A percentile compares a stretch with the other conserved stretches of the same genome.
phyloP scores from a whole-genome alignment of 176 grass and related monocot genomes.

The Musa schizocarpa region DNA sequence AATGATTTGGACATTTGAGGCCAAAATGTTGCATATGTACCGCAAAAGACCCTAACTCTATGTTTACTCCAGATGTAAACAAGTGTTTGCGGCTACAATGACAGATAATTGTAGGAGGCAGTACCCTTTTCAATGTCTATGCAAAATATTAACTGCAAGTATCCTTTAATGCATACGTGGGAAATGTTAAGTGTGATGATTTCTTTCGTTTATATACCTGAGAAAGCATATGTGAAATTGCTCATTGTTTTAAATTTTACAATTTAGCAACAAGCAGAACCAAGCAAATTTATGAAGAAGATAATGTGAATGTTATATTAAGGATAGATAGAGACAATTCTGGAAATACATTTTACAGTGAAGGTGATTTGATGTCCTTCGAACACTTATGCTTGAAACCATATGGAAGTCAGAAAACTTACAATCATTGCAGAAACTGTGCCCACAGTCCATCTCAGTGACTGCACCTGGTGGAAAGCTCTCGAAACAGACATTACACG shows the following conservation, averaged over 20 bases:
- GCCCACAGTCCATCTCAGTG: slow-evolving; percentile 90
- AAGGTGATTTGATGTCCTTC: neutral
- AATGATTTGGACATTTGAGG: too few species aligned
- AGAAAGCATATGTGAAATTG: neutral
- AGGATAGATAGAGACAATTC: neutral
- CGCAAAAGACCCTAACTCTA: too few species aligned
- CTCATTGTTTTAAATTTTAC: too few species aligned
- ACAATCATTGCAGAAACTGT: slow-evolving; percentile 93
- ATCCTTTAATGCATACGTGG: neutral
- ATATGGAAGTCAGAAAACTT: slow-evolving; percentile 21
- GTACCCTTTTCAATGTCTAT: too few species aligned
- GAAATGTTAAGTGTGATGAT: neutral
- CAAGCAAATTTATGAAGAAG: too few species aligned
- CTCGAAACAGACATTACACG: slow-evolving; percentile 79
- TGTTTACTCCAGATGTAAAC: neutral
- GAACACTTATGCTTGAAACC: neutral
- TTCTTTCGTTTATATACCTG: neutral
- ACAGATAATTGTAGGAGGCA: too few species aligned
- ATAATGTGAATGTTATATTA: too few species aligned
- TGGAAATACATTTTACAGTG: neutral
- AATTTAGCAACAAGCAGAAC: too few species aligned
- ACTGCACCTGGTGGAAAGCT: slow-evolving; percentile 28
- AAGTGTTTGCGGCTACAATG: neutral
- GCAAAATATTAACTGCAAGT: too few species aligned
- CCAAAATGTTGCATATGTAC: too few species aligned